Base-by-base conservation (phyloP, 2,329 filamentous ascomycete species). In the Trichoderma sp. region DNA sequence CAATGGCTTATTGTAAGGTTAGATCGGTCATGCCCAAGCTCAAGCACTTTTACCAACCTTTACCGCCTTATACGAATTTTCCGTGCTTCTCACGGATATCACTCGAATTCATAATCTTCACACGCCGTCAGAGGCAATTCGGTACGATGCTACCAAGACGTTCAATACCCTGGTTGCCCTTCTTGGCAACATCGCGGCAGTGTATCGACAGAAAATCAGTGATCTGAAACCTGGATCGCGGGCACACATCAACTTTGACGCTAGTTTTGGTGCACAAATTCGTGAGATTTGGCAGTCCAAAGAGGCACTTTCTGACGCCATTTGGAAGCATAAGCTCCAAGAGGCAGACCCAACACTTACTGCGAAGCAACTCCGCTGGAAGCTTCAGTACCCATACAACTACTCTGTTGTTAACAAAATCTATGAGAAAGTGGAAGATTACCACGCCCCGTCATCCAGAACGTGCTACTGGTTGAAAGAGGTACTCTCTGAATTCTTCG, bases 401-500 rank as follows among this genome's bases (percentile, higher is more conserved):
- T 32, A 51, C 18, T 65, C 39, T 53, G 26, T 24, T 34, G 12
- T 28, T 1, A 53, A 65, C 26, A 28, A n/a, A 3, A 24, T 65
- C 7, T 65, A 51, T 14, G 62, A 65, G 4, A 65, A 65, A 58
- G 78, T 83, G 4, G 75, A 78, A 3, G 81, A 83, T 57, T 81
- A 80, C 62, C 78, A 81, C 18, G 77, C 81, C 43, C 79, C 81
- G 0, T 78, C 81, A 0, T 81, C 83, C 32, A 82, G 81, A 58
- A 83, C 82, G 0, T 83, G 82, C 71, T 77, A 80, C 47, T 84
- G 82, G 82, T 76, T 83, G 60, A 79, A 81, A 72, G 75, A 75
- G 2, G 76, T 78, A 32, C 74, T 84, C 3, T 73, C 77, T 1
- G 78, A 81, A 6, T 84, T 83, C 72, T 75, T 83, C 18, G 73